Conservation (phyloP, 768 basidiomycete genomes). For the Lactarius tabidus region DNA sequence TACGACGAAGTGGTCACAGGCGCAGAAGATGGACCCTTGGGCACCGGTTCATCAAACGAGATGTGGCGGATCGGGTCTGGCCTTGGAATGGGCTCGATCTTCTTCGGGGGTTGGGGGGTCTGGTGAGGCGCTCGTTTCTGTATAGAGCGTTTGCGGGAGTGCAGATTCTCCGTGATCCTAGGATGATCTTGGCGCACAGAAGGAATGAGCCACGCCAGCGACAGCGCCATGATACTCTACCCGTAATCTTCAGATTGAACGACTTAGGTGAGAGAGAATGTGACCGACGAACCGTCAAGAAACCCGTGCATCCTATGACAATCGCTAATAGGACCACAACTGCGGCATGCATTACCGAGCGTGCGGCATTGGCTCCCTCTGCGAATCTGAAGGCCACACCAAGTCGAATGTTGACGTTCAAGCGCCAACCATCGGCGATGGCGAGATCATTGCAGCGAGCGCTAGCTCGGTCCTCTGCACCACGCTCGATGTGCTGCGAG, state of each 20-base stretch:
- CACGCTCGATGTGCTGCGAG: conserved; percentile 1
- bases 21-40: background rate
- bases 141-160: background rate
- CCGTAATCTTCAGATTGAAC: background rate
- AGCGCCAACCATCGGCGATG: conserved; percentile 3
- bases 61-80: conserved; percentile 13
- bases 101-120: background rate
- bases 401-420: conserved; percentile 21
- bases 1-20: conserved; percentile 6
- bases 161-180: background rate
- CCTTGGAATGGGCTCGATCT: background rate
- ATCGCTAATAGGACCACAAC: conserved; percentile 9
- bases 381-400: conserved; percentile 13
- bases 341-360: background rate
- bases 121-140: background rate
- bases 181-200: conserved; percentile 1
- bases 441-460: background rate
- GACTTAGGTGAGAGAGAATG: background rate
- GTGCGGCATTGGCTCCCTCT: conserved; percentile 10
- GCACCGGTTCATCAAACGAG: conserved; percentile 16
- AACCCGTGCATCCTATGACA: conserved; percentile 17
- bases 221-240: conserved; percentile 18
- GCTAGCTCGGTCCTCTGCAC: conserved; percentile 12
- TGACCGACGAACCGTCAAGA: conserved; percentile 17
- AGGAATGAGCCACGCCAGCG: conserved; percentile 20